These are phyloP conservation scores for Stramenopiles sp. DNA, from an alignment of 352 stramenopile genomes.

Conservation along the genomic window DNA sequence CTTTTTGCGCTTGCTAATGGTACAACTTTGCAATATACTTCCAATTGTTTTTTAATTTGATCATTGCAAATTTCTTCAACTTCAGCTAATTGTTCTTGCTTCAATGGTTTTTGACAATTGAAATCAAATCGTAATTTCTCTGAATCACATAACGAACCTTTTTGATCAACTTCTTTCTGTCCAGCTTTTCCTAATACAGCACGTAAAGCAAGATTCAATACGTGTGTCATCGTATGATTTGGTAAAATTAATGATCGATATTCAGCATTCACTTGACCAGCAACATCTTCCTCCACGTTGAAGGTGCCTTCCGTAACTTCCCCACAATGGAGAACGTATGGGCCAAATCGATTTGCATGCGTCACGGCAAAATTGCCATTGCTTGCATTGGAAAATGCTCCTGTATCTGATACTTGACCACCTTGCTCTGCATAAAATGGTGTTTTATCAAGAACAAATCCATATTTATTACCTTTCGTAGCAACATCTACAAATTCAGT, in stretches of 20 bases:
- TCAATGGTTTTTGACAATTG: conserved; percentile 82
- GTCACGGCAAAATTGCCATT: conserved; percentile 43
- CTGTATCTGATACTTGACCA: conserved; percentile 84
- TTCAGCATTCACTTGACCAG: conserved; percentile 77
- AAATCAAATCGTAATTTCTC: conserved; percentile 97
- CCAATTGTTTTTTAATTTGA: conserved; percentile 33
- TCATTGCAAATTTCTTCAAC: conserved; percentile 50
- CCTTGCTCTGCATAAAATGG: conserved; percentile 93
- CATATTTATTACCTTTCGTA: conserved; percentile 28
- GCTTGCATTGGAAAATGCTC: conserved; percentile 33
- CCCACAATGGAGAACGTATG: conserved; percentile 85
- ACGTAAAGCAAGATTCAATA: conserved; percentile 89
- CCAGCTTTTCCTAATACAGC: conserved; percentile 54
- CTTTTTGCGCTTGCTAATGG: conserved; percentile 72
- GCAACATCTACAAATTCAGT: not conserved
- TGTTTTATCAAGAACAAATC: conserved; percentile 87
- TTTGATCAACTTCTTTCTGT: conserved; percentile 65
- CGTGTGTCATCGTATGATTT: conserved; percentile 99
- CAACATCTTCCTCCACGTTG: conserved; percentile 33
- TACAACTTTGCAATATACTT: conserved; percentile 71
- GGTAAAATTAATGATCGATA: conserved; percentile 71
- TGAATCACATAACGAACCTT: conserved; percentile 85
- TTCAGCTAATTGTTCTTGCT: conserved; percentile 53
- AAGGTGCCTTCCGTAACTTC: conserved; percentile 36
- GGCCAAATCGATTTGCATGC: conserved; percentile 80